Base-by-base conservation (phyloP, 176 grass and related monocot species). In the Bromus sterilis region DNA sequence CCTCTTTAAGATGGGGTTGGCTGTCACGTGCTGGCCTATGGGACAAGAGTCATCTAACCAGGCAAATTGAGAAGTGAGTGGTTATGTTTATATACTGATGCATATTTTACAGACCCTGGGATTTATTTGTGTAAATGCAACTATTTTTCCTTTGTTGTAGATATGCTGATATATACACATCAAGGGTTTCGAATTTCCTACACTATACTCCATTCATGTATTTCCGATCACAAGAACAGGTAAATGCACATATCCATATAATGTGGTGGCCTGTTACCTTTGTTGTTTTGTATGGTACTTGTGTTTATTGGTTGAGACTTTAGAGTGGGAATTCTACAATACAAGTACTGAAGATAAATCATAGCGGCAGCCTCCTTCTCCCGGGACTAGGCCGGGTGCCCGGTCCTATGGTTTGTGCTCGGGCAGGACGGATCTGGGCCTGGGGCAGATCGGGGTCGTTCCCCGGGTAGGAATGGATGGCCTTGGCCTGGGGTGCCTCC, bases 91-190 rank as follows among this genome's bases (percentile, higher is more conserved):
- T 33, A 0, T 80, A 39, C 12, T 16, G 41, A 7, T 34, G 30
- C 24, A 62, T 69, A 33, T 35, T 71, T 41, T 71, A 63, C 69
- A 37, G 42, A 11, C 26, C 41, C 25, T 9, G 33, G 59, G n/a
- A n/a, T 7, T 53, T 80, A 37, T 85, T 31, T 51, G 10, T 74
- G 18, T 80, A 79, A 89, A 77, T 71, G 26, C 16, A 56, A 89
- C 15, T 82, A 42, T 66, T 69, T 70, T 86, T 9, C 73, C 23
- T 51, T 69, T 69, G 10, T 51, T 90, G 75, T 80, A 98, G 95
- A 78, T 98, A 98, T 91, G 95, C 92, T 29, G 95, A 98, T 86
- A 98, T 98, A 83, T 98, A 98, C 86, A 98, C 92, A 74, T 94
- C 95, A 55, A 92, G 90, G 80, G 95, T 98, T 79, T 98, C 95